Evolutionary conservation across 805 yeast species (phyloP).

Genomic region (Ogataea salicorniae): DNA sequence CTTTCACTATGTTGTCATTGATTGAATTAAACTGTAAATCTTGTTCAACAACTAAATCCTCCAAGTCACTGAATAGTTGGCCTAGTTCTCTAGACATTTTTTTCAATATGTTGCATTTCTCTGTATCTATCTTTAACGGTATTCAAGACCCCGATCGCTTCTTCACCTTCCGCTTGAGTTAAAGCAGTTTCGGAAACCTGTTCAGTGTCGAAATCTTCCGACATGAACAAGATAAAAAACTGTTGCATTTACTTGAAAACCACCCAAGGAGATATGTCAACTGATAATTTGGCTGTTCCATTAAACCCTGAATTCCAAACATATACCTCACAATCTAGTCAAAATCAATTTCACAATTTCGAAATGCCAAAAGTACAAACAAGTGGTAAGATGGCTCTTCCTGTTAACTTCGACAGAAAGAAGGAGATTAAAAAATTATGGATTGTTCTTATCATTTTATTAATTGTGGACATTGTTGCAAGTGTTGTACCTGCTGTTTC

Average conservation of each 20-base stretch:
- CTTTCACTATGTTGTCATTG: constrained; percentile 67
- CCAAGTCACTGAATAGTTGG: constrained; percentile 89
- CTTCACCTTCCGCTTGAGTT: constrained; percentile 74
- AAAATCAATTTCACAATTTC: constrained; percentile 48
- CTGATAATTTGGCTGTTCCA: constrained; percentile 45
- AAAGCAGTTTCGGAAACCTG: constrained; percentile 91
- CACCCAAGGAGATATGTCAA: constrained; percentile 74
- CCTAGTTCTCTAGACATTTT: constrained; percentile 89
- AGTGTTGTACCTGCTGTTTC: neutral
- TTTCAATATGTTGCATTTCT: constrained; percentile 83
- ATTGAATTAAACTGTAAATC: constrained; percentile 76
- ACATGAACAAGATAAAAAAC: constrained; percentile 26
- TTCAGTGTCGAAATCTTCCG: constrained; percentile 68
- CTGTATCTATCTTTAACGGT: constrained; percentile 91
- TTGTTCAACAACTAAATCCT: constrained; percentile 87
- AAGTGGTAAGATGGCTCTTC: neutral
- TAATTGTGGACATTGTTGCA: neutral
- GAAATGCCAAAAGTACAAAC: neutral
- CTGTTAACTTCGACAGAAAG: neutral
- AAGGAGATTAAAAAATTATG: neutral
- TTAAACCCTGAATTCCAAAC: no score
- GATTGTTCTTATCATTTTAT: neutral
- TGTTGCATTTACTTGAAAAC: constrained; percentile 58
- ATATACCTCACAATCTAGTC: constrained; percentile 53
- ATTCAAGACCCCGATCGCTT: constrained; percentile 81